A percentile compares a stretch with the other conserved stretches of the same genome.
Evolutionary conservation across 2,329 filamentous ascomycete genomes (phyloP).

Genomic region (Colletotrichum phormii): DNA sequence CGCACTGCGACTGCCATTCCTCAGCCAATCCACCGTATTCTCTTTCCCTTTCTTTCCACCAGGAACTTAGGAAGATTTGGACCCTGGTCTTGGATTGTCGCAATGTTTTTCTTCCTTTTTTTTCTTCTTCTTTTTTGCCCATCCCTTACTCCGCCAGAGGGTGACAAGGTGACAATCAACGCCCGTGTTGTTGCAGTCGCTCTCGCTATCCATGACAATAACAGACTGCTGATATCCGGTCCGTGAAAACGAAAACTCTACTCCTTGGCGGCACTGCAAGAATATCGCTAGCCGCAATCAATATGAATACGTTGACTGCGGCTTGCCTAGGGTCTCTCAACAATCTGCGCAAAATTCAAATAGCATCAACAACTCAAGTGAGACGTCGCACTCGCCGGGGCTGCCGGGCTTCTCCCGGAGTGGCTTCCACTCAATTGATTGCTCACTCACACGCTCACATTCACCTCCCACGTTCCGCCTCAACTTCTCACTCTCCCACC

Average conservation of each 20-base stretch:
- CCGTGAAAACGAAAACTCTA: neutral
- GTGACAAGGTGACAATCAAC: neutral
- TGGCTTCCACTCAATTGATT: slow-evolving; percentile 22
- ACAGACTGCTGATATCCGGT: neutral
- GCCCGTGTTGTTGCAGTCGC: neutral
- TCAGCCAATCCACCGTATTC: neutral
- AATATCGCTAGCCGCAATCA: slow-evolving; percentile 8
- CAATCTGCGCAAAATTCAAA: neutral
- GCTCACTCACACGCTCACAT: neutral
- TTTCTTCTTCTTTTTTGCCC: neutral
- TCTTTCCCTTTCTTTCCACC: neutral
- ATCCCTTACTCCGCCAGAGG: slow-evolving; percentile 4
- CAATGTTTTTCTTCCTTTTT: neutral
- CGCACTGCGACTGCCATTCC: neutral
- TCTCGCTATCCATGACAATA: neutral
- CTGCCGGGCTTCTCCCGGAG: slow-evolving; percentile 19
- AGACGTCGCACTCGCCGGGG: slow-evolving; percentile 15
- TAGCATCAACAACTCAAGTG: slow-evolving; percentile 13
- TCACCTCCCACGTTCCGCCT: neutral
- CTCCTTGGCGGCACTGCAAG: neutral
- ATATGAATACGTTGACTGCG: neutral
- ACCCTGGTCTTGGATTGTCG: slow-evolving; percentile 5
- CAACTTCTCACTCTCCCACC: neutral
- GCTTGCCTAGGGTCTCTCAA: slow-evolving; percentile 3
- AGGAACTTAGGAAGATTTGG: neutral